These are phyloP conservation scores for Phanerochaete sordida DNA, from an alignment of 768 basidiomycete species.

Conservation along the genomic window DNA sequence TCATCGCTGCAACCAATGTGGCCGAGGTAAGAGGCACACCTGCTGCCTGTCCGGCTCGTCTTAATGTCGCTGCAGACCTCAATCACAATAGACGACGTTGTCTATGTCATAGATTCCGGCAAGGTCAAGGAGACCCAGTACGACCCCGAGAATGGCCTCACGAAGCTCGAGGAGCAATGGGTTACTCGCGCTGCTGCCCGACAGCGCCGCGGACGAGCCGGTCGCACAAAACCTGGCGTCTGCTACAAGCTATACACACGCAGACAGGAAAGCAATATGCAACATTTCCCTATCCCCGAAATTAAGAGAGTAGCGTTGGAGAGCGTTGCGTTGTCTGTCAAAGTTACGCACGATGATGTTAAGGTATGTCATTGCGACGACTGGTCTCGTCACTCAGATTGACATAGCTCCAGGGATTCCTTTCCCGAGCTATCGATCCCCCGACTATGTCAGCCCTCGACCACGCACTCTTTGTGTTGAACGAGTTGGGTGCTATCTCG, in stretches of 20 bases:
- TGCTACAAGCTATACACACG: conserved; percentile 90
- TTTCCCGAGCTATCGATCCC: conserved; percentile 78
- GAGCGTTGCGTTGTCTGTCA: conserved; percentile 75
- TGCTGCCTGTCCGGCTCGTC: neutral
- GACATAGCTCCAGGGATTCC: conserved; percentile 44
- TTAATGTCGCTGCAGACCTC: conserved; percentile 55
- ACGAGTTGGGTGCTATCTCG: conserved; percentile 77
- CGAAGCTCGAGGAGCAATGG: conserved; percentile 76
- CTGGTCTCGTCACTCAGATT: neutral
- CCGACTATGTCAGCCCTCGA: conserved; percentile 75
- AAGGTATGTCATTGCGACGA: conserved; percentile 41
- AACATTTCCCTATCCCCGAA: conserved; percentile 76
- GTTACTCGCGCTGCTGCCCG: conserved; percentile 73
- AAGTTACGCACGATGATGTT: conserved; percentile 77
- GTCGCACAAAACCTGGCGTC: conserved; percentile 74
- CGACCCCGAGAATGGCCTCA: conserved; percentile 69
- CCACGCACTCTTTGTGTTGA: conserved; percentile 66
- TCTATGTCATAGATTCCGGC: conserved; percentile 82
- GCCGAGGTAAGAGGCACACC: conserved; percentile 58
- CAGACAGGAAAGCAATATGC: conserved; percentile 66
- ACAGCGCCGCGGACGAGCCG: conserved; percentile 88
- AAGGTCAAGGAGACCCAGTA: conserved; percentile 82
- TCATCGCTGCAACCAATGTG: conserved; percentile 89
- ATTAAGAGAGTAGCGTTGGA: conserved; percentile 87
- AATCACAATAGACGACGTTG: conserved; percentile 86